Percentiles rank a stretch among this genome's conserved stretches.
Conservation (phyloP, 495 filamentous ascomycete genomes). For the Penicilliopsis zonata region DNA sequence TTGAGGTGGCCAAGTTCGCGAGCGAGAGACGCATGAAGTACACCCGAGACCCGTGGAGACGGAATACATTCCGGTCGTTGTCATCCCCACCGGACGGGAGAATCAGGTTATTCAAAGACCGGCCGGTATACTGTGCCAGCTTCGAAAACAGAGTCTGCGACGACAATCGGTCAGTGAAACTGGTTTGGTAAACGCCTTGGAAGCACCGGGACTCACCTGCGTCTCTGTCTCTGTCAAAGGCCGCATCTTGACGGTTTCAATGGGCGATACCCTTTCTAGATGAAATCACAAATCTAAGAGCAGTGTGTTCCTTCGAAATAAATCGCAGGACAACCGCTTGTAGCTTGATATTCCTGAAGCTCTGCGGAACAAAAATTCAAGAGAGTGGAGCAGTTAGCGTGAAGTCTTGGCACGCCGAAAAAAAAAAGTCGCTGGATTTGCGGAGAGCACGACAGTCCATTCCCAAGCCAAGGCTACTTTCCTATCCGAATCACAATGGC, state of each 20-base stretch:
- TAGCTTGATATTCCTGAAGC: slow-evolving; percentile 2
- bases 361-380: slow-evolving; percentile 11
- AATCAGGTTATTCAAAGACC: slow-evolving; percentile 68
- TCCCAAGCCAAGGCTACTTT: neutral
- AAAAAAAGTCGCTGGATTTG: neutral
- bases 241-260: slow-evolving; percentile 54
- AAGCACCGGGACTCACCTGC: too few species aligned
- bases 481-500: slow-evolving; percentile 28
- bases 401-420: slow-evolving; percentile 4
- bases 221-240: slow-evolving; percentile 62
- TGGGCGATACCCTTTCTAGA: too few species aligned
- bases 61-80: slow-evolving; percentile 67
- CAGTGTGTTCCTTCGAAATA: neutral
- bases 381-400: slow-evolving; percentile 11
- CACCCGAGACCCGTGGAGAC: slow-evolving; percentile 64
- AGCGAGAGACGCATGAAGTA: slow-evolving; percentile 82
- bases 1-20: slow-evolving; percentile 78
- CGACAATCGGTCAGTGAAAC: too few species aligned
- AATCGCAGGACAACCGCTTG: neutral
- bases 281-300: neutral
- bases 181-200: too few species aligned
- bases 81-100: slow-evolving; percentile 46
- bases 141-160: slow-evolving; percentile 66
- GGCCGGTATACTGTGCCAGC: slow-evolving; percentile 73
- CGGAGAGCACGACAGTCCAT: neutral